Conservation (phyloP, 2,329 filamentous ascomycete species). For the Sclerotinia minor region DNA sequence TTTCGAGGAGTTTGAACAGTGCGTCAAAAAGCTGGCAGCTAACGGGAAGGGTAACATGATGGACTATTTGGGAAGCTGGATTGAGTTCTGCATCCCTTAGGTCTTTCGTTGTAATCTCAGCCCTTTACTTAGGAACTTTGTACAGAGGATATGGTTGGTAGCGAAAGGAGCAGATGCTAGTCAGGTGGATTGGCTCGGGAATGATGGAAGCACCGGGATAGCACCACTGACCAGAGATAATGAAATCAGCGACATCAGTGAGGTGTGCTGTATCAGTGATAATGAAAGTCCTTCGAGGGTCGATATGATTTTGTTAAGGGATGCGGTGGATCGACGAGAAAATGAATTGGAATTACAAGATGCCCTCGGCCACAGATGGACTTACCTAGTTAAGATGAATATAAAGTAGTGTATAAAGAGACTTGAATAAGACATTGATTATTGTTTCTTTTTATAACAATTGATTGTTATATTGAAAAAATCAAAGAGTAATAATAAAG, state of each 20-base stretch:
- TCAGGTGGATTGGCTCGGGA: not conserved
- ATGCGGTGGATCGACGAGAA: no score
- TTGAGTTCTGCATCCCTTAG: constrained; percentile 71
- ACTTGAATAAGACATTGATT: not conserved
- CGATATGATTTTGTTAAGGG: no score
- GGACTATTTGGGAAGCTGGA: constrained; percentile 86
- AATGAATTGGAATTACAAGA: no score
- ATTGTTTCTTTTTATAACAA: not conserved
- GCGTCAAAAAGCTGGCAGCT: constrained; percentile 57
- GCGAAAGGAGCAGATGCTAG: not conserved
- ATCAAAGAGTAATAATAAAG: not conserved
- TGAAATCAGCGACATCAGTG: no score
- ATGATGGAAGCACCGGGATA: not conserved
- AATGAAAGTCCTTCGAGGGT: no score
- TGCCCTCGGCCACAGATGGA: no score
- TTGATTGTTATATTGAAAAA: no score
- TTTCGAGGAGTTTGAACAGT: constrained; percentile 76
- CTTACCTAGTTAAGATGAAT: not conserved
- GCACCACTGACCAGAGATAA: not conserved
- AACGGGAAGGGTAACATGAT: constrained; percentile 63
- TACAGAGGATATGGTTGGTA: not conserved
- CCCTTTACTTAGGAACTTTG: constrained; percentile 3
- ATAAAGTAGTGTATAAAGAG: not conserved
- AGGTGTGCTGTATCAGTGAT: no score
- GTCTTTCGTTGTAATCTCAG: not conserved